Base-by-base conservation (phyloP, 805 yeast species). In the Vanderwaltozyma polyspora region DNA sequence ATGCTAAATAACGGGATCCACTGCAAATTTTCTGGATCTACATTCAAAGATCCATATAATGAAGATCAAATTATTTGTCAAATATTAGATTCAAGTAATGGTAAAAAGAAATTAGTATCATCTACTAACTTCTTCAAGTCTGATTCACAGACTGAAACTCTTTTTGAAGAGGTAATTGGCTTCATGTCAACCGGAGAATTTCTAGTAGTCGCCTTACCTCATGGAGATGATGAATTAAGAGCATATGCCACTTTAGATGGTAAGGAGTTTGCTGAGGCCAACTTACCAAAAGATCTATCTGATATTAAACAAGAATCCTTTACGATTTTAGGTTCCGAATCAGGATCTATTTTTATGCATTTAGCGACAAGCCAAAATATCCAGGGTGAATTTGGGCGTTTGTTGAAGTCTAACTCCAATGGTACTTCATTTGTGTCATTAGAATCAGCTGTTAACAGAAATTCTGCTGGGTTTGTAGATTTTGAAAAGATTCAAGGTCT, bases 181-280 rank as follows among this genome's bases (percentile, higher is more conserved):
- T 76, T 74, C 44, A 85, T 91, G 14, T 63, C 75, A 23, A 73
- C 77, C 14, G 80, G 81, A 17, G 77, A 72, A 19, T 89, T 71
- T 47, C 62, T 82, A 17, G 72, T 89, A 19, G 86, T 79, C 33
- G 95, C 94, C 1, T 60, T 72, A 3, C 59, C 70, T 22, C 59
- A 61, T 12, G 72, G 64, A 11, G 71, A 70, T 17, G 63, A 64
- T 2, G 64, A 74, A 6, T 60, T 86, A 35, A 67, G 68, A 33
- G 89, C 93, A 0, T 69, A 66, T 44, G 85, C 85, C 1, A 76
- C 95, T 1, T 69, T 74, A 13, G 89, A 89, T 57, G 97, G 97
- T 14, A 41, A 49, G 4, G 64, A 59, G 8, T 91, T 78, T 67
- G 84, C 94, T 0, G 79, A 72, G 38, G 91, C 91, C 0, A 66